Base-by-base conservation (phyloP, 805 yeast genomes). In the Ascoidea rubescens region DNA sequence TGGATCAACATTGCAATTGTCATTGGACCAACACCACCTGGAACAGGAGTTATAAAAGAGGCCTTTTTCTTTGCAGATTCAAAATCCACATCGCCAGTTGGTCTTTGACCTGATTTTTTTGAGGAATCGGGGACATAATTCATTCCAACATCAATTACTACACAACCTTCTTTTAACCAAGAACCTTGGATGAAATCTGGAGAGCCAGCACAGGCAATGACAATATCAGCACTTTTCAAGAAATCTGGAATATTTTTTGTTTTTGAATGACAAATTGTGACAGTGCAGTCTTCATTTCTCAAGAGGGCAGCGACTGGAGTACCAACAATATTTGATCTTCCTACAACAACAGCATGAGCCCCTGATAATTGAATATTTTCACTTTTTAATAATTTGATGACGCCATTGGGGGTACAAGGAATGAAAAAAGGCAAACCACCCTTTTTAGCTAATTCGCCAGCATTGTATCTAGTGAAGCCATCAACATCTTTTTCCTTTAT, bases 21-120 rank as follows among this genome's bases (percentile, higher is more conserved):
- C 98, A 91, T 91, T 57, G 99, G 99, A 46, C 99, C 99, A 56
- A 91, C 98, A 60, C 98, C 98, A 64, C 98, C 98, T 37, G 99
- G 99, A 52, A 91, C 99, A 16, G 99, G 99, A 5, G 98, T 90
- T 56, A 93, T 77, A 59, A 75, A 78, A 10, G 82, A 69, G 2
- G 90, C 93, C 51, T 73, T 75, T 50, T 71, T 65, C 53, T 73
- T 67, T 52, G 87, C 90, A 33, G 80, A 70, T 52, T 72, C 84
- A 62, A 74, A 91, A 61, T 90, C 96, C 47, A 88, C 96, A 66
- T 91, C 99, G 57, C 99, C 99, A n/a, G 87, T 96, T 64, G 91
- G 72, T 63, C 82, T 79, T 62, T 74, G 78, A 28, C 97, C 97
- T 30, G 85, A 79, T 64, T 84, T 84, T 60, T 80, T 83, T 33